Evolutionary conservation across 192 early-diverging fungal genomes (phyloP), one percentile per base, ranked within the genome.

Genomic region (Jimgerdemannia lactiflua): DNA sequence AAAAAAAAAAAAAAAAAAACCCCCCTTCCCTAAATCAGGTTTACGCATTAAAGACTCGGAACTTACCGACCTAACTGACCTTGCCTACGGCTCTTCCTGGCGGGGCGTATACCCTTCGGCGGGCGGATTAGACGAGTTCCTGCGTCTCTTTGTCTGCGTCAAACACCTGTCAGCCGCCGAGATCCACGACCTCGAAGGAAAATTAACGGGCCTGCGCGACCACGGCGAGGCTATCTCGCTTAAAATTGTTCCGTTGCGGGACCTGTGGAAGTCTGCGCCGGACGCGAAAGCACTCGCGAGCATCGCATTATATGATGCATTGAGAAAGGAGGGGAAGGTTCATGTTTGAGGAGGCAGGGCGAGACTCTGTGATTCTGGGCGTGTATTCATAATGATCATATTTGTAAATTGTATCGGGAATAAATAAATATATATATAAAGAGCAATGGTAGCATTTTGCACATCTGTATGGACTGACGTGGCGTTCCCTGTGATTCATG

Each of bases 161-260:
- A 94, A 95, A 77, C 49, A 41, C 11, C 71, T 94, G 72, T 64
- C 81, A 2, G 42, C 43, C 7, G 54, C 79, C 3, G 85, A 95
- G 39, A 83, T 97, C 4, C 75, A 81, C 4, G 67, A 71, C 3
- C 73, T 97, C 17, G 84, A 87, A 71, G 94, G 89, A 10, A 87
- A 85, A 69, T 70, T 94, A 4, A 79, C 88, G 17, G 94, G 95
- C 4, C 82, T 95, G 40, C 80, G 91, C 9, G 88, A 90, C 8
- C 86, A 93, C 49, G 95, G 94, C 17, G 95, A 97, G 79, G 83
- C 79, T 17, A 97, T 97, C 63, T 86, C 90, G 1, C 71, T 95
- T 44, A 80, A 87, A 44, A 69, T 96, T 17, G 90, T 93, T 1
- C 79, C 85, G 9, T 75, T 94, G 42, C 84, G 86, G 49, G 84